Percentiles rank a stretch among this genome's conserved stretches.
These are phyloP conservation scores for Mycena epipterygia DNA, from an alignment of 768 basidiomycete species.

Conservation along the genomic window DNA sequence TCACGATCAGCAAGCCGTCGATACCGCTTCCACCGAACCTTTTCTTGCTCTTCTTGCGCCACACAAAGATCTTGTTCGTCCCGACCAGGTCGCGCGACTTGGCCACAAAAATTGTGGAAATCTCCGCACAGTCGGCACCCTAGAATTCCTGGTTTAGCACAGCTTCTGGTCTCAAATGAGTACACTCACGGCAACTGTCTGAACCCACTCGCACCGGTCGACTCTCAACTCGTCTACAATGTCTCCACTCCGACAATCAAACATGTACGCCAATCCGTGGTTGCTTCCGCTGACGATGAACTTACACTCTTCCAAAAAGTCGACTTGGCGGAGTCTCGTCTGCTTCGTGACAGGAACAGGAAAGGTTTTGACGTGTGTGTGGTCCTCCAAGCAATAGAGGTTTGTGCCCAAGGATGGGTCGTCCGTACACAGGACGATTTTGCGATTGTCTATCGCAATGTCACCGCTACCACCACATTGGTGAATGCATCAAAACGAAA, in stretches of 20 bases:
- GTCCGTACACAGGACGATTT: slow-evolving; percentile 29
- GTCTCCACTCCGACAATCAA: slow-evolving; percentile 23
- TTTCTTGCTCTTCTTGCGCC: slow-evolving; percentile 16
- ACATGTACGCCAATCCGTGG: slow-evolving; percentile 35
- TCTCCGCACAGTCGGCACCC: slow-evolving; percentile 14
- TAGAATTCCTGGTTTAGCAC: slow-evolving; percentile 17
- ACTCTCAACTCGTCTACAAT: slow-evolving; percentile 29
- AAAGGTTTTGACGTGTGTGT: slow-evolving; percentile 14
- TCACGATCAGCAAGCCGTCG: slow-evolving; percentile 3
- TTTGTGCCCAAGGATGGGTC: slow-evolving; percentile 31
- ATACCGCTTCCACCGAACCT: slow-evolving; percentile 4
- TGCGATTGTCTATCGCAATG: slow-evolving; percentile 14
- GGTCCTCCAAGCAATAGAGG: slow-evolving; percentile 29
- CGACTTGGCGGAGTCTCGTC: slow-evolving; percentile 26
- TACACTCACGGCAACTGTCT: slow-evolving; percentile 27
- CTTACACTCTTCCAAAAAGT: slow-evolving; percentile 21
- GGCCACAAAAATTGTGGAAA: slow-evolving; percentile 24
- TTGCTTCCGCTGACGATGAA: slow-evolving; percentile 35
- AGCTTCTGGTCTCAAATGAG: not conserved
- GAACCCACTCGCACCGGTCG: slow-evolving; percentile 22
- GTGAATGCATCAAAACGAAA: not conserved
- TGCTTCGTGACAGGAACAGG: slow-evolving; percentile 19
- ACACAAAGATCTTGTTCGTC: slow-evolving; percentile 21
- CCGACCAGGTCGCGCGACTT: slow-evolving; percentile 17
- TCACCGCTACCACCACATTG: slow-evolving; percentile 16